Evolutionary conservation across 2,329 filamentous ascomycete genomes (phyloP).

Genomic region (Immersiporthe knoxdaviesiana): DNA sequence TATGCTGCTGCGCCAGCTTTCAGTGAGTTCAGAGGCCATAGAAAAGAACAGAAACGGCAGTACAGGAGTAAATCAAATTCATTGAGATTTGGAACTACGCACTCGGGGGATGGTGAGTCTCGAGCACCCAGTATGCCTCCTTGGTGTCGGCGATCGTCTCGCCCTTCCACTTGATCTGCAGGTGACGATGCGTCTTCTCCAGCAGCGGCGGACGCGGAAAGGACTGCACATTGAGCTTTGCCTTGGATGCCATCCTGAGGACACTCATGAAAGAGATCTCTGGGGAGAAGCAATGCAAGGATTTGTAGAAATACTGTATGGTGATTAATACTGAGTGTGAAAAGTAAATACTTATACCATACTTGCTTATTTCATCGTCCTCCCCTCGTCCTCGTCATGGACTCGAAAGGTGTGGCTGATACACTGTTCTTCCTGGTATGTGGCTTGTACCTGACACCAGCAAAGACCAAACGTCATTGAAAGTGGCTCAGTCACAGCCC

Average conservation of each 20-base stretch:
- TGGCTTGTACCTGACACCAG: neutral
- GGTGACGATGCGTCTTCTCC: constrained; percentile 56
- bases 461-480: constrained; percentile 14
- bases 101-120: constrained; percentile 66
- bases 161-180: constrained; percentile 60
- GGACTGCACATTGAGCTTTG: constrained; percentile 57
- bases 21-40: too few species aligned
- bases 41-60: neutral
- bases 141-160: constrained; percentile 60
- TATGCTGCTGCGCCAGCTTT: constrained; percentile 52
- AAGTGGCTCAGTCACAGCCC: constrained; percentile 17
- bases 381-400: neutral
- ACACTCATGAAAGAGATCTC: constrained; percentile 8
- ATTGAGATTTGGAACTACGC: constrained; percentile 31
- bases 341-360: neutral
- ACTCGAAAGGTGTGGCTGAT: constrained; percentile 10
- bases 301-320: neutral
- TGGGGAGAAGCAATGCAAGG: neutral
- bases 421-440: neutral
- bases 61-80: neutral
- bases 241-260: constrained; percentile 42
- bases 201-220: constrained; percentile 63
- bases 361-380: too few species aligned
- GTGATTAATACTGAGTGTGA: neutral
- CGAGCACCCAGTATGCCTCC: constrained; percentile 63